Conservation (phyloP, 345 rosid genomes). For the Raphanus raphanistrum region DNA sequence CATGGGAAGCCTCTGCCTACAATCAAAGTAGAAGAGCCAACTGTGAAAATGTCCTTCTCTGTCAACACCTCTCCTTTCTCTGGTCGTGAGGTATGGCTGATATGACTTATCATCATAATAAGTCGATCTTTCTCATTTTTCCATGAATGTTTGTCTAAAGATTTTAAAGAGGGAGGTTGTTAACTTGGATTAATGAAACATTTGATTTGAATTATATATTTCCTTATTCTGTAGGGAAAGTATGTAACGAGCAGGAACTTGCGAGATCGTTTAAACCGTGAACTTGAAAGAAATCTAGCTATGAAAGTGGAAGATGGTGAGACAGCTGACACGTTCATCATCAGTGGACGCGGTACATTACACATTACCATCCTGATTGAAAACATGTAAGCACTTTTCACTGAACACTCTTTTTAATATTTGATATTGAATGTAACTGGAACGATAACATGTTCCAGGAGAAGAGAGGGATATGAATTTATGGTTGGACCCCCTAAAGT, state of each 20-base stretch:
- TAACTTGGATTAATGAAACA: slow-evolving; percentile 27
- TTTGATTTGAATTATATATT: background rate
- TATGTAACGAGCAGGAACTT: slow-evolving; percentile 96
- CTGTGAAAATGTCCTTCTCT: slow-evolving; percentile 96
- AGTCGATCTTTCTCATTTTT: background rate
- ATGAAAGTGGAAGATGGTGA: slow-evolving; percentile 99
- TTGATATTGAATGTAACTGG: slow-evolving; percentile 27
- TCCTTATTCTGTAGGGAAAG: slow-evolving; percentile 63
- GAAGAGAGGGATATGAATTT: slow-evolving; percentile 98
- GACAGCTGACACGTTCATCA: slow-evolving; percentile 88
- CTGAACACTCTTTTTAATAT: slow-evolving; percentile 22
- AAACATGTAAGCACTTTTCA: slow-evolving; percentile 67
- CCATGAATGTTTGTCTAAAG: background rate
- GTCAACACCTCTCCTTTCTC: slow-evolving; percentile 89
- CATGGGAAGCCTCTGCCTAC: slow-evolving; percentile 88
- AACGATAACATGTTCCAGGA: slow-evolving; percentile 54
- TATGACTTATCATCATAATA: background rate
- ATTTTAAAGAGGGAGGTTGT: background rate
- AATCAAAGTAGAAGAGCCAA: slow-evolving; percentile 96
- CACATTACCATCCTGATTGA: slow-evolving; percentile 94
- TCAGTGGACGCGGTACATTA: slow-evolving; percentile 96
- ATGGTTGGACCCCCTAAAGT: slow-evolving; percentile 99
- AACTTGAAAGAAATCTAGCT: slow-evolving; percentile 92
- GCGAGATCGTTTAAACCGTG: slow-evolving; percentile 87
- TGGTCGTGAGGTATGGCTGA: slow-evolving; percentile 79